Evolutionary conservation across 495 filamentous ascomycete genomes (phyloP).

Genomic region (Copromyces sp.): DNA sequence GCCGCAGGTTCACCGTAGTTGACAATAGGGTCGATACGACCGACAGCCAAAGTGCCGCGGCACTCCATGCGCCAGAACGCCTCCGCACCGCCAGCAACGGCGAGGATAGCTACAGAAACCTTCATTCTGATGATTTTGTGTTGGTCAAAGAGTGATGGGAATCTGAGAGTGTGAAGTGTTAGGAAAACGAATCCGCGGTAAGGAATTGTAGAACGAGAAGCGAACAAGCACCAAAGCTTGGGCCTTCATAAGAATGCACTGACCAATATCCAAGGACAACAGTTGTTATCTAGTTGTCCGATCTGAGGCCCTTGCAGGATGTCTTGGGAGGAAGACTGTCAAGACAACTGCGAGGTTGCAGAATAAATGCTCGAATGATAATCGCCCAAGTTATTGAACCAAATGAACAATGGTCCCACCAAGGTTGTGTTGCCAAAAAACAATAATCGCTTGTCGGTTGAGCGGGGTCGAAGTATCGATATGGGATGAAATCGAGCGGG

Average conservation of each 20-base stretch:
- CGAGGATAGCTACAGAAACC: conserved; percentile 15
- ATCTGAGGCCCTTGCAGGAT: not conserved
- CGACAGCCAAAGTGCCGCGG: conserved; percentile 52
- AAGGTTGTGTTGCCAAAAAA: not conserved
- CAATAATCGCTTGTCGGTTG: not conserved
- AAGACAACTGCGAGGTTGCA: not conserved
- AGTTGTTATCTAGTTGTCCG: not conserved
- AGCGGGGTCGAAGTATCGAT: not conserved
- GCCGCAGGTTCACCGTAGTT: conserved; percentile 43
- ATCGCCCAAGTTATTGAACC: not conserved
- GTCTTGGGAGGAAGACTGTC: not conserved
- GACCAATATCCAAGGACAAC: not conserved
- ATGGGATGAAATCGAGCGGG: not conserved
- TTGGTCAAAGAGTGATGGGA: conserved; percentile 8
- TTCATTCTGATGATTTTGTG: conserved; percentile 19
- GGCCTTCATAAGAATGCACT: not conserved
- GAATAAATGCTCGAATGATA: not conserved
- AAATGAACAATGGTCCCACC: not conserved
- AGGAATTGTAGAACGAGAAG: not conserved
- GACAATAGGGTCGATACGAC: conserved; percentile 64
- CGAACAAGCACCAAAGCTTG: not conserved
- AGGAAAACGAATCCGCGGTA: not conserved
- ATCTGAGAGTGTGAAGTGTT: not conserved
- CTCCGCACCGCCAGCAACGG: conserved; percentile 26
- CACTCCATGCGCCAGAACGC: conserved; percentile 91